Conservation (phyloP, 768 basidiomycete genomes). For the Leccinum barrowsii region DNA sequence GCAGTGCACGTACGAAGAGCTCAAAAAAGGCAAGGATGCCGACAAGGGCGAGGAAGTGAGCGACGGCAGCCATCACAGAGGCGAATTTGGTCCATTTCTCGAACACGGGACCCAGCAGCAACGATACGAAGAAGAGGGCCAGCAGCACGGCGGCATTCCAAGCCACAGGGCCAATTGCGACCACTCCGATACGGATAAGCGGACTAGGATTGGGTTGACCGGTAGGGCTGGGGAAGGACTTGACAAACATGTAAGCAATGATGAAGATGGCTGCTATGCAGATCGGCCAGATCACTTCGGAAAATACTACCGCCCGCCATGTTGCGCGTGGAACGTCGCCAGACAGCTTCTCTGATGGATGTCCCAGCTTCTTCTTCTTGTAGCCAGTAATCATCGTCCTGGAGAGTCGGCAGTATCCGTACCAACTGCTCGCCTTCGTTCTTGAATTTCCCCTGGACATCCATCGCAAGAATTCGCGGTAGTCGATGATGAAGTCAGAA, state of each 20-base stretch:
- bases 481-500: slow-evolving; percentile 97
- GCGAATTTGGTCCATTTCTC: slow-evolving; percentile 84
- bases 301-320: slow-evolving; percentile 79
- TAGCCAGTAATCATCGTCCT: slow-evolving; percentile 98
- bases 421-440: slow-evolving; percentile 97
- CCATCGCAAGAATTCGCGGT: slow-evolving; percentile 97
- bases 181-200: slow-evolving; percentile 82
- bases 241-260: slow-evolving; percentile 88
- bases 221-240: slow-evolving; percentile 71
- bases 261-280: slow-evolving; percentile 73
- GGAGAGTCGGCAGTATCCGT: slow-evolving; percentile 97
- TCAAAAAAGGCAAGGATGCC: slow-evolving; percentile 91
- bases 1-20: slow-evolving; percentile 70
- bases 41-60: slow-evolving; percentile 77
- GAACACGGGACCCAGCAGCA: slow-evolving; percentile 90
- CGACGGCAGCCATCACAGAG: slow-evolving; percentile 87
- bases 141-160: slow-evolving; percentile 92
- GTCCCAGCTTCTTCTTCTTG: slow-evolving; percentile 98
- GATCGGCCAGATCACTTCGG: slow-evolving; percentile 81
- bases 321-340: slow-evolving; percentile 89
- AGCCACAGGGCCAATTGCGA: slow-evolving; percentile 77
- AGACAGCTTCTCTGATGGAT: slow-evolving; percentile 96
- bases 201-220: slow-evolving; percentile 75
- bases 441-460: slow-evolving; percentile 98
- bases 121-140: slow-evolving; percentile 83